A percentile compares a stretch with the other conserved stretches of the same genome.
Evolutionary conservation across 805 yeast genomes (phyloP).

Genomic region (Myxozyma udenii): DNA sequence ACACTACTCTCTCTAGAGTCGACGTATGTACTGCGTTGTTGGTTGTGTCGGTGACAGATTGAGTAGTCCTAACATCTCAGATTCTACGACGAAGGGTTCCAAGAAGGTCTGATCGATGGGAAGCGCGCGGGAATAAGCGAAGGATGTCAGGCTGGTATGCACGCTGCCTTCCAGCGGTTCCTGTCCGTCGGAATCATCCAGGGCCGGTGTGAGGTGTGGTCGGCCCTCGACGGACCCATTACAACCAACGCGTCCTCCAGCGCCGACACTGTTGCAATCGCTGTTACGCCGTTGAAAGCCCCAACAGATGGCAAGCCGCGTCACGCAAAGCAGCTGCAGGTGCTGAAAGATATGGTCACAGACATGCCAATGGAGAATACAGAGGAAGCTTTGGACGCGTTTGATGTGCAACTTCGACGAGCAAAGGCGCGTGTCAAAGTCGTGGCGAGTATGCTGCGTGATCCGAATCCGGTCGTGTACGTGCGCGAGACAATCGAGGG

Average conservation of each 20-base stretch:
- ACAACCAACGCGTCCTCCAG: background rate
- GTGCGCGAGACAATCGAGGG: conserved; percentile 38
- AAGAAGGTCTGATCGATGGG: conserved; percentile 67
- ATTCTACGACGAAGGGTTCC: conserved; percentile 61
- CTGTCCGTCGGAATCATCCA: conserved; percentile 65
- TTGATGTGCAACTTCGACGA: conserved; percentile 51
- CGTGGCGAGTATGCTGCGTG: conserved; percentile 41
- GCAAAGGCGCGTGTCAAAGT: conserved; percentile 62
- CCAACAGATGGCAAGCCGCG: conserved; percentile 21
- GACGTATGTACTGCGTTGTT: conserved; percentile 19
- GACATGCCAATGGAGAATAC: conserved; percentile 47
- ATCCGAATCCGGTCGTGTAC: conserved; percentile 35
- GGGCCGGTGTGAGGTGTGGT: conserved; percentile 47
- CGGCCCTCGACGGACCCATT: background rate
- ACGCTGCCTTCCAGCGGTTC: conserved; percentile 42
- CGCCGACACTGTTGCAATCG: background rate
- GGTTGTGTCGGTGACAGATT: too few relatives aligned
- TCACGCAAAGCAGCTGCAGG: conserved; percentile 20
- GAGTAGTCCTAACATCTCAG: too few relatives aligned
- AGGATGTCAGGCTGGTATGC: conserved; percentile 77
- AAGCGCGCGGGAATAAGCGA: conserved; percentile 59
- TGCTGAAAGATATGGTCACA: conserved; percentile 37
- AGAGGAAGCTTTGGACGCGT: conserved; percentile 53
- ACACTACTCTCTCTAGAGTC: conserved; percentile 22
- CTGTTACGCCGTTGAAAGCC: conserved; percentile 21